Base-by-base conservation (phyloP, 2,329 filamentous ascomycete genomes). In the Raffaelea arxii region DNA sequence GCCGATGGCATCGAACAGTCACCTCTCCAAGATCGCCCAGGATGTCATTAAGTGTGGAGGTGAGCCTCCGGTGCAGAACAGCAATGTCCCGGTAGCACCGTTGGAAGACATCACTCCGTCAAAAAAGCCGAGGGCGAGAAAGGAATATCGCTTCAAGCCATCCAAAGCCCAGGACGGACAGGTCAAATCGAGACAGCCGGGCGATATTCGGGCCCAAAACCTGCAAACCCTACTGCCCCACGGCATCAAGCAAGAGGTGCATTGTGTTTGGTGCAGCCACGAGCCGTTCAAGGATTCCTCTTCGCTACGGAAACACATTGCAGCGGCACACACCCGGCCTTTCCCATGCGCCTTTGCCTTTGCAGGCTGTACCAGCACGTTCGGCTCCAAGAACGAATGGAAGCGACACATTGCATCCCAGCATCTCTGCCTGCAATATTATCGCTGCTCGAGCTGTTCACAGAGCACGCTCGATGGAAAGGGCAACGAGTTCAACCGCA, bases 351-450 rank as follows among this genome's bases (percentile, higher is more conserved):
- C 86, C 3, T 91, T 96, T 59, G 80, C 82, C 1, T 82, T 82
- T 56, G 94, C 91, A 36, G 87, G 86, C 18, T 98, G 91, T 62
- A 68, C 66, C 1, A 89, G 87, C 55, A 86, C 81, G 0, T 96
- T 97, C 61, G 82, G 83, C 2, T 91, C 86, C 16, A 97, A 96
- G 66, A 96, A 97, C 59, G 91, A 97, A 63, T 98, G 91, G 91
- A 97, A 97, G 64, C 79, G 91, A 4, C 92, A 98, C 59, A 87
- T 96, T 59, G 77, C 81, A 16, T 94, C 88, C 0, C 88, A 96
- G 56, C 92, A 98, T 65, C 75, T 98, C 21, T 82, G 79, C 53
- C 60, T 83, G 18, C 74, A 75, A 42, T 82, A 75, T 54, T 83
- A 82, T 55, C 72, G 79, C 19, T 83, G 79, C 53, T 82, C 79